A percentile compares a stretch with the other conserved stretches of the same genome.
phyloP scores from a whole-genome alignment of 305 asterid genomes.

The Plantago lanceolata region DNA sequence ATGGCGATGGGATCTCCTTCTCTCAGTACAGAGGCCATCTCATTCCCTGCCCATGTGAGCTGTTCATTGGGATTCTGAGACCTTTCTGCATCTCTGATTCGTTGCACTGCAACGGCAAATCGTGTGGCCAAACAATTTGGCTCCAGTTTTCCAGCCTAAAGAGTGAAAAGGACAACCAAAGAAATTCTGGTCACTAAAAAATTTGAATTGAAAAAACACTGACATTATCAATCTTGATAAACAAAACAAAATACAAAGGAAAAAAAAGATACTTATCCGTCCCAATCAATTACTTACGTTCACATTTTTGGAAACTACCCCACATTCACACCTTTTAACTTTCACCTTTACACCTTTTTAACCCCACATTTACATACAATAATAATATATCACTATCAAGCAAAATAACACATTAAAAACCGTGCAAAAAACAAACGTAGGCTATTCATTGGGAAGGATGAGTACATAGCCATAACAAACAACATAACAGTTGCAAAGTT shows the following conservation, averaged over 20 bases:
- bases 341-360: too few relatives aligned
- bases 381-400: too few relatives aligned
- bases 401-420: too few relatives aligned
- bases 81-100: conserved; percentile 91
- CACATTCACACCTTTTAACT: too few relatives aligned
- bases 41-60: conserved; percentile 95
- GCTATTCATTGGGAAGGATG: too few relatives aligned
- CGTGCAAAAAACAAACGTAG: too few relatives aligned
- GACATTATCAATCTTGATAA: conserved; percentile 5
- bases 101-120: conserved; percentile 85
- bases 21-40: conserved; percentile 89
- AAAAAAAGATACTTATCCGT: too few relatives aligned
- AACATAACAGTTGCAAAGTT: neutral
- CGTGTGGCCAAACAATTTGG: conserved; percentile 95
- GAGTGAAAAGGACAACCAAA: conserved; percentile 26
- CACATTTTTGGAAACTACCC: too few relatives aligned
- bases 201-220: conserved; percentile 6
- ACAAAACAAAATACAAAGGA: conserved; percentile 11
- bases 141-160: conserved; percentile 87
- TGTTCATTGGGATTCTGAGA: conserved; percentile 88
- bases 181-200: conserved; percentile 19
- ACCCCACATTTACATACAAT: too few relatives aligned
- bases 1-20: conserved; percentile 74
- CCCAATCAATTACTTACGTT: too few relatives aligned
- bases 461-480: neutral